Percentiles rank a stretch among this genome's conserved stretches.
Evolutionary conservation across 1,284 basidiomycete species (phyloP).

Genomic region (Pulveroboletus sp.): DNA sequence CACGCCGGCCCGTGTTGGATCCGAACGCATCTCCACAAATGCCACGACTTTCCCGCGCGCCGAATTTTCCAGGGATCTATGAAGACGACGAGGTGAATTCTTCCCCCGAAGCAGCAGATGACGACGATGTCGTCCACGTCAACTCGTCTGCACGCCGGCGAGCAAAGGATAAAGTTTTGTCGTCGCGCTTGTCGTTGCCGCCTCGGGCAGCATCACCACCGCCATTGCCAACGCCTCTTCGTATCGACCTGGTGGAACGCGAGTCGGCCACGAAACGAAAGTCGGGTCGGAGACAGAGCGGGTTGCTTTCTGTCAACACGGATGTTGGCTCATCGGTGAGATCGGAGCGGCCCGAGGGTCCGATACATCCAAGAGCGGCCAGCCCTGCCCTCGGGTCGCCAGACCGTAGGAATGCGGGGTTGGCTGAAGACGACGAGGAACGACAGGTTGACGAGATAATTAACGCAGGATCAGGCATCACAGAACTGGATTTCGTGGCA

Average conservation of each 20-base stretch:
- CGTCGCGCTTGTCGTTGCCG: constrained; percentile 49
- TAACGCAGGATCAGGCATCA: constrained; percentile 9
- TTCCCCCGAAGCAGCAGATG: constrained; percentile 43
- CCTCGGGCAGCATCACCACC: constrained; percentile 40
- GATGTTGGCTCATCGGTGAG: constrained; percentile 23
- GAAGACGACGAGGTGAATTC: constrained; percentile 64
- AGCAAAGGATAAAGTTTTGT: constrained; percentile 40
- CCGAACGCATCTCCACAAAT: constrained; percentile 49
- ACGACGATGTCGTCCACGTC: constrained; percentile 39
- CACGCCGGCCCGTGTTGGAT: constrained; percentile 43
- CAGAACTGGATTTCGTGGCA: constrained; percentile 21
- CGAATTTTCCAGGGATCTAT: constrained; percentile 63
- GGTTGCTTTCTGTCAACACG: constrained; percentile 49
- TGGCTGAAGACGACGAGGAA: constrained; percentile 63
- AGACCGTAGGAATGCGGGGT: constrained; percentile 50
- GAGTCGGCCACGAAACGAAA: constrained; percentile 48
- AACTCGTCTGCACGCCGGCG: constrained; percentile 43
- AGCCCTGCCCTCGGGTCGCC: constrained; percentile 72
- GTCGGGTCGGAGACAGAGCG: constrained; percentile 63
- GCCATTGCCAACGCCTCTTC: constrained; percentile 31
- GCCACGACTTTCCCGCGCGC: constrained; percentile 62
- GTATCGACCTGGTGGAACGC: constrained; percentile 36
- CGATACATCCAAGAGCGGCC: constrained; percentile 49
- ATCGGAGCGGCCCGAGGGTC: constrained; percentile 33
- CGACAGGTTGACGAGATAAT: constrained; percentile 33